These are phyloP conservation scores for Pyrenophora teres DNA, from an alignment of 2,329 filamentous ascomycete genomes.

Conservation along the genomic window DNA sequence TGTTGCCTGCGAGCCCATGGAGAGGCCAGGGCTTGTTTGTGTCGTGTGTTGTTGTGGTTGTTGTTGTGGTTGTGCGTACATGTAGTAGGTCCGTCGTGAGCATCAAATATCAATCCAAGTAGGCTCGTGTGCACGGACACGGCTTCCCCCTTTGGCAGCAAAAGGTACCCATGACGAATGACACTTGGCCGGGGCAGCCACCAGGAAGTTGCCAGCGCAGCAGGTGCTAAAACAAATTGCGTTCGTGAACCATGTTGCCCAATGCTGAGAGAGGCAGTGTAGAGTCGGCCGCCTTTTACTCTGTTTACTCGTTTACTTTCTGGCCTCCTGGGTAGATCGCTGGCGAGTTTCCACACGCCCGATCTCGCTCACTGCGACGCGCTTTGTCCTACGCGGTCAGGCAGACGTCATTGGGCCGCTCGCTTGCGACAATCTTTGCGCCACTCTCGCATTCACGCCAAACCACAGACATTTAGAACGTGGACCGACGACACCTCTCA, in stretches of 20 bases:
- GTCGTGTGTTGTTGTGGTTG: constrained; percentile 12
- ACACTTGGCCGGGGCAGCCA: too few relatives aligned
- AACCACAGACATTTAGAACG: constrained; percentile 38
- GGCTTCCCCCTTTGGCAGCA: constrained; percentile 6
- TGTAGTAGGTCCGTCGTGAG: not conserved
- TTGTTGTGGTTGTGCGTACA: constrained; percentile 1
- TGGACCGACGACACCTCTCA: constrained; percentile 31
- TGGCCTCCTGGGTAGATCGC: too few relatives aligned
- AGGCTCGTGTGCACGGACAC: constrained; percentile 14
- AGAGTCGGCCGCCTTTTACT: too few relatives aligned
- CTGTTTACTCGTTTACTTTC: too few relatives aligned
- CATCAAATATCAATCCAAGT: constrained; percentile 1
- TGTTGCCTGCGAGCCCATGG: constrained; percentile 6
- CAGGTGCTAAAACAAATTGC: constrained; percentile 1
- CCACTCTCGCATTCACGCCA: constrained; percentile 24
- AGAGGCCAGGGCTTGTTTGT: constrained; percentile 10
- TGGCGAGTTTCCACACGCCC: too few relatives aligned
- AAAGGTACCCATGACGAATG: constrained; percentile 5
- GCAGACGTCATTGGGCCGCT: constrained; percentile 35
- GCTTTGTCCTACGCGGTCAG: constrained; percentile 9
- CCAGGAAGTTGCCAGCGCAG: constrained; percentile 4
- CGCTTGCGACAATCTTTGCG: constrained; percentile 31
- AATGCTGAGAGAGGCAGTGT: too few relatives aligned
- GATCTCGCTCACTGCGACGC: not conserved
- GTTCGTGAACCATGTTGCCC: not conserved